These are phyloP conservation scores for Zymoseptoria tritici DNA, from an alignment of 2,329 filamentous ascomycete genomes.

Conservation along the genomic window DNA sequence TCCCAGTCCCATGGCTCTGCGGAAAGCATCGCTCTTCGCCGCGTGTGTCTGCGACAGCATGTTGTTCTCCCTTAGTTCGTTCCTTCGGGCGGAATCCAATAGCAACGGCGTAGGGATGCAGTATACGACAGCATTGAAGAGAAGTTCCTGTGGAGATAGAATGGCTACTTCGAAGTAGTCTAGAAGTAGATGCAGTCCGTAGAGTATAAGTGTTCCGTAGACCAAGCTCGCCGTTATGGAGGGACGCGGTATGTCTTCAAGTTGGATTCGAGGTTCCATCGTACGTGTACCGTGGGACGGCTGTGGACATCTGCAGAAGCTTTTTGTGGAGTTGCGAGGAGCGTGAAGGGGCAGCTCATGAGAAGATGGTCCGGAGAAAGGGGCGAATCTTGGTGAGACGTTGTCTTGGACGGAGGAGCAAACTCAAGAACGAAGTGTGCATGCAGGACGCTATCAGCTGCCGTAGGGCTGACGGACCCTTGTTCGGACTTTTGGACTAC, in stretches of 20 bases:
- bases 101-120: conserved; percentile 51
- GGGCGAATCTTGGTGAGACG: neutral
- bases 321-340: neutral
- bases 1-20: conserved; percentile 33
- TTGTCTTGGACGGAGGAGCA: neutral
- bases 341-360: neutral
- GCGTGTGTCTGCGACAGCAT: conserved; percentile 29
- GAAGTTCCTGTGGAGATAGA: conserved; percentile 39
- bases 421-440: neutral
- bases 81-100: conserved; percentile 45
- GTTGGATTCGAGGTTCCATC: conserved; percentile 20
- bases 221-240: conserved; percentile 16
- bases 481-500: neutral
- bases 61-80: conserved; percentile 22
- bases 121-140: conserved; percentile 56
- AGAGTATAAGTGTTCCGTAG: conserved; percentile 23
- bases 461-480: neutral
- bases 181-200: conserved; percentile 26
- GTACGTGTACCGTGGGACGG: neutral
- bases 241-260: conserved; percentile 13
- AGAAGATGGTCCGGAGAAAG: neutral
- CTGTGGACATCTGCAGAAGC: conserved; percentile 5
- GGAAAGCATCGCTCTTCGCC: conserved; percentile 32
- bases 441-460: neutral
- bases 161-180: conserved; percentile 26